phyloP scores from a whole-genome alignment of 1,284 basidiomycete genomes.

The Coniophora puteana region DNA sequence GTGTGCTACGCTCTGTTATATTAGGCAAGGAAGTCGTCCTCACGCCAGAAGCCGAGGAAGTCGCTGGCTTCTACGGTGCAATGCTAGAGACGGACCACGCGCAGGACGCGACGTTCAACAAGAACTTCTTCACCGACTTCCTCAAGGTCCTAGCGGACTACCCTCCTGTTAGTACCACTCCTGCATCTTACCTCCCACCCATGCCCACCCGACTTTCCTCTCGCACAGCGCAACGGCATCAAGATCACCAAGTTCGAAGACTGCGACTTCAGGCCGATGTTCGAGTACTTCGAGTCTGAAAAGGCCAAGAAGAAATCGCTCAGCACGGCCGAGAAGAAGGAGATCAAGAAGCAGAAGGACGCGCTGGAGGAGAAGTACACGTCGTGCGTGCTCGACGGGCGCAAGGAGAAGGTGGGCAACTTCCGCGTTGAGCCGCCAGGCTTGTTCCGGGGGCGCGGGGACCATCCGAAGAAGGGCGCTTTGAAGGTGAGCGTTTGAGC shows the following conservation, averaged over 20 bases:
- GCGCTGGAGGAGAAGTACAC: slow-evolving; percentile 83
- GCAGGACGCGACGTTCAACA: slow-evolving; percentile 84
- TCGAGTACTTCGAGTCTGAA: slow-evolving; percentile 88
- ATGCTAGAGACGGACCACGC: slow-evolving; percentile 94
- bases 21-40: slow-evolving; percentile 80
- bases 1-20: slow-evolving; percentile 47
- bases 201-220: slow-evolving; percentile 8
- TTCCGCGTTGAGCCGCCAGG: slow-evolving; percentile 98
- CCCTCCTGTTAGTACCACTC: slow-evolving; percentile 71
- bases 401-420: slow-evolving; percentile 98
- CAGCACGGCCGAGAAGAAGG: slow-evolving; percentile 86
- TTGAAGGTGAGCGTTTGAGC: slow-evolving; percentile 67
- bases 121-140: slow-evolving; percentile 97
- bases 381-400: slow-evolving; percentile 86
- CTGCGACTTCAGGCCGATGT: slow-evolving; percentile 97
- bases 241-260: slow-evolving; percentile 77
- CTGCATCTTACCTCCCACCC: background rate
- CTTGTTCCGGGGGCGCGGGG: slow-evolving; percentile 95
- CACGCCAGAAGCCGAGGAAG: slow-evolving; percentile 89
- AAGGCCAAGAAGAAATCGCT: slow-evolving; percentile 91
- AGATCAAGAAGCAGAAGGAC: slow-evolving; percentile 82
- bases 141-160: slow-evolving; percentile 72
- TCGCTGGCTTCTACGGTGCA: slow-evolving; percentile 94
- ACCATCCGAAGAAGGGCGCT: slow-evolving; percentile 96
- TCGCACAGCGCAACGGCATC: slow-evolving; percentile 58